A percentile compares a stretch with the other conserved stretches of the same genome.
These are phyloP conservation scores for Cryptosporidium tyzzeri DNA, from an alignment of 169 alveolate species.

Conservation along the genomic window DNA sequence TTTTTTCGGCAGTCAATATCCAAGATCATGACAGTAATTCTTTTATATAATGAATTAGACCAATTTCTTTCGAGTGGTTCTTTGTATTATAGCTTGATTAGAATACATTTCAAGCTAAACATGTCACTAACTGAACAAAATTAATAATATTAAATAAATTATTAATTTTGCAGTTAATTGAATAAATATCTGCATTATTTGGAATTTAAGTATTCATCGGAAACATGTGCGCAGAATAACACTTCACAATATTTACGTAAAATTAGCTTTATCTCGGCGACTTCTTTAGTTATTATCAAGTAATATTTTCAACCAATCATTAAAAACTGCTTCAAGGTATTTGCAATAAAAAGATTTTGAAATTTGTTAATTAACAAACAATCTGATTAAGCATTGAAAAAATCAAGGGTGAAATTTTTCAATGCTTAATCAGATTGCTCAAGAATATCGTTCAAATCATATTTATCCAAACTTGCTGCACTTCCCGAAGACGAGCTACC, in stretches of 20 bases:
- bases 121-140: neutral
- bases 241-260: neutral
- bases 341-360: neutral
- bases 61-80: too few relatives aligned
- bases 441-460: slow-evolving; percentile 11
- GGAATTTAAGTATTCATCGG: neutral
- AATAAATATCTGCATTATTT: too few relatives aligned
- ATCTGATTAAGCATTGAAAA: too few relatives aligned
- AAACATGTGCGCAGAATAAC: neutral
- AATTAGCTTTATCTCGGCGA: neutral
- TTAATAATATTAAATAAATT: too few relatives aligned
- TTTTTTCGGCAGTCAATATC: neutral
- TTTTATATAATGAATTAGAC: too few relatives aligned
- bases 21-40: neutral
- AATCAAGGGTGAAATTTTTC: too few relatives aligned
- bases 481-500: slow-evolving; percentile 13
- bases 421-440: neutral
- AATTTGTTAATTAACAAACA: neutral
- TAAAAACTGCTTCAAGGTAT: too few relatives aligned
- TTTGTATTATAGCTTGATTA: neutral
- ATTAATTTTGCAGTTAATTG: too few relatives aligned
- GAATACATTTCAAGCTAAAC: neutral
- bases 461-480: neutral
- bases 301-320: neutral
- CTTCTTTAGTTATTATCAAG: too few relatives aligned